Conservation (phyloP, 345 rosid species). For the Turnera subulata region DNA sequence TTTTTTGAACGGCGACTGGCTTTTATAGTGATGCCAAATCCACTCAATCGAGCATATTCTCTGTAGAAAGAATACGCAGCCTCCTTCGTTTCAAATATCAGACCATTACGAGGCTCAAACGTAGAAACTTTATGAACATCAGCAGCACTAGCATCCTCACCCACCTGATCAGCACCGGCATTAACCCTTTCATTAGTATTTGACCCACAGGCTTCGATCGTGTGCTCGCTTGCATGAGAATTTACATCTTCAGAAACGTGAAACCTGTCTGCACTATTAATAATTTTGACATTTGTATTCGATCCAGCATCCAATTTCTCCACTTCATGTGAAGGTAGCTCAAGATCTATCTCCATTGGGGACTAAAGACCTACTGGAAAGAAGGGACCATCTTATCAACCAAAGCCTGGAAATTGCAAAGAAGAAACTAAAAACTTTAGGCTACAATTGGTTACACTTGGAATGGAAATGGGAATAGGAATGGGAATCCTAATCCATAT, state of each 20-base stretch:
- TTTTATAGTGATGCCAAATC: slow-evolving; percentile 45
- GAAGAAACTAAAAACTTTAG: no score
- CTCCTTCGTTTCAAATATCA: slow-evolving; percentile 46
- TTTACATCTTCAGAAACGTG: slow-evolving; percentile 6
- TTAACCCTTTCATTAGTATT: slow-evolving; percentile 5
- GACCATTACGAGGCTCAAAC: slow-evolving; percentile 28
- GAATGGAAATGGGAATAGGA: no score
- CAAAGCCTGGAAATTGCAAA: slow-evolving; percentile 15
- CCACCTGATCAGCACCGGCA: slow-evolving; percentile 12
- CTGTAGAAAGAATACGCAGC: slow-evolving; percentile 44
- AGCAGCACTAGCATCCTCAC: slow-evolving; percentile 9
- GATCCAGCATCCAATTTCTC: slow-evolving; percentile 16
- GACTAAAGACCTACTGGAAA: not conserved
- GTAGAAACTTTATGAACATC: slow-evolving; percentile 10
- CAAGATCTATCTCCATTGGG: slow-evolving; percentile 36
- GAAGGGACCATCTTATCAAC: not conserved
- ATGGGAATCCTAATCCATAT: no score
- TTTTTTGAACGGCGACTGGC: slow-evolving; percentile 48
- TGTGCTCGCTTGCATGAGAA: slow-evolving; percentile 18
- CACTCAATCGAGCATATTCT: slow-evolving; percentile 42
- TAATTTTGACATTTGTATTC: slow-evolving; percentile 7
- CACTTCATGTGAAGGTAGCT: slow-evolving; percentile 20
- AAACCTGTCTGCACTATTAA: slow-evolving; percentile 12
- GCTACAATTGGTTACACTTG: no score
- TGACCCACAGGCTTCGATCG: slow-evolving; percentile 8